phyloP scores from a whole-genome alignment of 1,139 yeast species.

The Saccharomycopsis phalli region DNA sequence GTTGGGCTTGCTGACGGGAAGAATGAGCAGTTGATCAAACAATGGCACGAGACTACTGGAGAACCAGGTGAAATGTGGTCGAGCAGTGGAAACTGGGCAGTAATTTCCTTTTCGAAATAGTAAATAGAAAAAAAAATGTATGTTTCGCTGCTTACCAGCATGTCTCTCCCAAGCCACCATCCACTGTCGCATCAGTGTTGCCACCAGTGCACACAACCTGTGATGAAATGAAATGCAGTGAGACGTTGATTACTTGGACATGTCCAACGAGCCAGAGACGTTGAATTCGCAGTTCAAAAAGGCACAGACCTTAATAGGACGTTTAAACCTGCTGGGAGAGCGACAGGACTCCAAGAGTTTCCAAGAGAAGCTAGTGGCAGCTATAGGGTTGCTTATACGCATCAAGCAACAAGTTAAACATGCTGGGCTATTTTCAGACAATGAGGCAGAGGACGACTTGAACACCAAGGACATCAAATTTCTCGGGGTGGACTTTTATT shows the following conservation, averaged over 20 bases:
- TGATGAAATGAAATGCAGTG: not conserved
- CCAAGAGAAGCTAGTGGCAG: conserved; percentile 25
- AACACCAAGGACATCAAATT: conserved; percentile 48
- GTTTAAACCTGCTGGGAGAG: conserved; percentile 1
- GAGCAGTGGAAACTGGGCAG: conserved; percentile 90
- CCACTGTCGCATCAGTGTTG: not conserved
- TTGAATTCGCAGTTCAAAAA: conserved; percentile 9
- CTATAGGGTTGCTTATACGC: conserved; percentile 26
- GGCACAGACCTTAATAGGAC: conserved; percentile 2
- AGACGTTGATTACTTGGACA: too few relatives aligned
- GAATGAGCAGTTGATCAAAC: conserved; percentile 54
- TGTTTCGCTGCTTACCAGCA: not conserved
- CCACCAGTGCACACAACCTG: not conserved
- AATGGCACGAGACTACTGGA: conserved; percentile 51
- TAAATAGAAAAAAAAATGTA: conserved; percentile 24
- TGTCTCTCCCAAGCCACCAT: not conserved
- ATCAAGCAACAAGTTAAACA: conserved; percentile 28
- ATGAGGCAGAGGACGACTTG: conserved; percentile 51
- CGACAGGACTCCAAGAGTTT: conserved; percentile 30
- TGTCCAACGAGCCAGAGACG: not conserved
- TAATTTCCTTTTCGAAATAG: conserved; percentile 44
- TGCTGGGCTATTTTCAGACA: conserved; percentile 47
- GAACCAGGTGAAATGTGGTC: conserved; percentile 73
- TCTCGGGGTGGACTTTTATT: conserved; percentile 41
- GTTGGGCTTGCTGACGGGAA: conserved; percentile 72